Evolutionary conservation across 805 yeast species (phyloP).

Genomic region (Starmerella roubikii): DNA sequence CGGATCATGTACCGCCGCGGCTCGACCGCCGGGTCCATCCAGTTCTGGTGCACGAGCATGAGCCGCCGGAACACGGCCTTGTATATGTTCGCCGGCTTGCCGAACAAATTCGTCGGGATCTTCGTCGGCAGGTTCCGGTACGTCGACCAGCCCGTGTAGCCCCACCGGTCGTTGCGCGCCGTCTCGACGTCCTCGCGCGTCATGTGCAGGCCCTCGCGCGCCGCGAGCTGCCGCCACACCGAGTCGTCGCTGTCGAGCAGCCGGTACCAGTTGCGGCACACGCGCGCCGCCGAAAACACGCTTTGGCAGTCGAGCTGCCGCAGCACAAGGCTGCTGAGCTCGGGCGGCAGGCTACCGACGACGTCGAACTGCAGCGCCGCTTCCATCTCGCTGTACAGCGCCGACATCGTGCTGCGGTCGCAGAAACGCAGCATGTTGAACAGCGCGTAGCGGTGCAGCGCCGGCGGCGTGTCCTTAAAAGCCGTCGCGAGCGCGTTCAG

Average conservation of each 20-base stretch:
- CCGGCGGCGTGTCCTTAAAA: slow-evolving; percentile 31
- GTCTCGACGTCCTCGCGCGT: slow-evolving; percentile 34
- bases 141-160: slow-evolving; percentile 24
- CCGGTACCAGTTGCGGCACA: slow-evolving; percentile 55
- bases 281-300: slow-evolving; percentile 46
- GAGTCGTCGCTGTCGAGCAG: slow-evolving; percentile 46
- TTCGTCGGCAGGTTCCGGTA: slow-evolving; percentile 1
- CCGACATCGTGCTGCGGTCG: slow-evolving; percentile 48
- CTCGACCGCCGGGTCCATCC: slow-evolving; percentile 61
- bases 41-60: slow-evolving; percentile 44
- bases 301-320: slow-evolving; percentile 49
- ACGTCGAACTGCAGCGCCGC: slow-evolving; percentile 59
- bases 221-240: slow-evolving; percentile 58
- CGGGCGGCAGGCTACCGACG: slow-evolving; percentile 56
- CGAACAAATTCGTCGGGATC: slow-evolving; percentile 18
- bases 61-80: slow-evolving; percentile 51
- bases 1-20: slow-evolving; percentile 58
- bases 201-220: slow-evolving; percentile 47
- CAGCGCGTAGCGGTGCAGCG: slow-evolving; percentile 37
- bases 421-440: slow-evolving; percentile 44
- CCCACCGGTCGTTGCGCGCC: slow-evolving; percentile 26
- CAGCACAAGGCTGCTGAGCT: slow-evolving; percentile 54
- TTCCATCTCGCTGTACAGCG: slow-evolving; percentile 40
- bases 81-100: slow-evolving; percentile 28
- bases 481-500: slow-evolving; percentile 12